Evolutionary conservation across 169 alveolate genomes (phyloP).

Genomic region (Plasmodium billcollinsi): DNA sequence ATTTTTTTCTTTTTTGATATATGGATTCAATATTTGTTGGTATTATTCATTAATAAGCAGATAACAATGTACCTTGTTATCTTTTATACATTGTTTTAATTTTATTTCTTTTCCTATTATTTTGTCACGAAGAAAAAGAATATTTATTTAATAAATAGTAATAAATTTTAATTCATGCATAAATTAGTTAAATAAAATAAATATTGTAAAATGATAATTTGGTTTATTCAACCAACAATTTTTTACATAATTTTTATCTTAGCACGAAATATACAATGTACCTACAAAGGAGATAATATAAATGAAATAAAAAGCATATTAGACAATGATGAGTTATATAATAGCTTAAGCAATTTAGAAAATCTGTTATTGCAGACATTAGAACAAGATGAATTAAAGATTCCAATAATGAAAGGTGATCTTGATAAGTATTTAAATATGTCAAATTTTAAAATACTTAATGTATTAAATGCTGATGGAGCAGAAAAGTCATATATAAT

Average conservation of each 20-base stretch:
- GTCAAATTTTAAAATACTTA: conserved; percentile 17
- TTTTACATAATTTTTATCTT: conserved; percentile 22
- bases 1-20: too few relatives aligned
- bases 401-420: conserved; percentile 32
- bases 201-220: conserved; percentile 38
- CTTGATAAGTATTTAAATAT: conserved; percentile 1
- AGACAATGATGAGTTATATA: conserved; percentile 24
- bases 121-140: too few relatives aligned
- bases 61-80: too few relatives aligned
- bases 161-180: too few relatives aligned
- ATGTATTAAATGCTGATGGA: neutral
- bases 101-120: too few relatives aligned
- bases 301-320: conserved; percentile 43
- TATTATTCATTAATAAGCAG: too few relatives aligned
- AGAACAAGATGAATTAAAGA: conserved; percentile 30
- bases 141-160: too few relatives aligned
- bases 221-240: conserved; percentile 42
- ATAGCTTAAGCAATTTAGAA: conserved; percentile 14
- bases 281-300: conserved; percentile 20
- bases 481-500: conserved; percentile 13
- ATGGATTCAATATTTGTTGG: too few relatives aligned
- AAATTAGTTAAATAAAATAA: too few relatives aligned
- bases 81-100: too few relatives aligned
- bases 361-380: conserved; percentile 26
- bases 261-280: conserved; percentile 17